phyloP scores from a whole-genome alignment of 2,329 filamentous ascomycete species.

The Conoideocrella luteorostrata region DNA sequence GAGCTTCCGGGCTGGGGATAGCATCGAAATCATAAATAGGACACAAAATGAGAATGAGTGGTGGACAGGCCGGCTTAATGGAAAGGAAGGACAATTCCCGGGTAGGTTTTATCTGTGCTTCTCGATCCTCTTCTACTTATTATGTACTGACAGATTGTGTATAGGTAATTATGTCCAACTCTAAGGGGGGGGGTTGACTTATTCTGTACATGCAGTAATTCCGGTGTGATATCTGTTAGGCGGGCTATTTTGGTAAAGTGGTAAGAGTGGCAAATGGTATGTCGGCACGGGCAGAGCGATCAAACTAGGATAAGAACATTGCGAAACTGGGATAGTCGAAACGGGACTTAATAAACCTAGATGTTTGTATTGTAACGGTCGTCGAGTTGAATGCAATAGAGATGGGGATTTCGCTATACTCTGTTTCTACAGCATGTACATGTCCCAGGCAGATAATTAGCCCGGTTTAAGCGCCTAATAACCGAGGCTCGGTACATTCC shows the following conservation, averaged over 20 bases:
- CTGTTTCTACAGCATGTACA: no score
- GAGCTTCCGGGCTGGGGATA: constrained; percentile 80
- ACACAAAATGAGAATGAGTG: constrained; percentile 95
- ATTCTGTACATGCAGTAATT: neutral
- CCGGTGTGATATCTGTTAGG: neutral
- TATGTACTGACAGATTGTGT: neutral
- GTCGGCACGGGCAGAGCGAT: no score
- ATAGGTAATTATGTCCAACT: constrained; percentile 9
- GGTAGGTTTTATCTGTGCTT: constrained; percentile 49
- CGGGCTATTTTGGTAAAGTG: neutral
- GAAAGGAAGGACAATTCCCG: constrained; percentile 86
- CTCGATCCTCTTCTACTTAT: neutral
- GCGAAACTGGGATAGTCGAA: neutral
- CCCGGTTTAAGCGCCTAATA: no score
- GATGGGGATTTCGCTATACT: no score
- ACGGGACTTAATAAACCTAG: neutral
- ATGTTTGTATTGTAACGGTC: no score
- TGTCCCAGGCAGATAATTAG: no score
- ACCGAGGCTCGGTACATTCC: no score
- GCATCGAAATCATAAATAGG: constrained; percentile 78
- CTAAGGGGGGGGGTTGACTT: neutral
- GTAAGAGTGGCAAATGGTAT: no score
- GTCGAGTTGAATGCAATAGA: no score
- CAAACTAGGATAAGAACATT: no score
- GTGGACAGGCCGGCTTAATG: constrained; percentile 82